Evolutionary conservation across 2,329 filamentous ascomycete genomes (phyloP), one percentile per base, ranked within the genome.

Genomic region (Colletotrichum spaethianum): DNA sequence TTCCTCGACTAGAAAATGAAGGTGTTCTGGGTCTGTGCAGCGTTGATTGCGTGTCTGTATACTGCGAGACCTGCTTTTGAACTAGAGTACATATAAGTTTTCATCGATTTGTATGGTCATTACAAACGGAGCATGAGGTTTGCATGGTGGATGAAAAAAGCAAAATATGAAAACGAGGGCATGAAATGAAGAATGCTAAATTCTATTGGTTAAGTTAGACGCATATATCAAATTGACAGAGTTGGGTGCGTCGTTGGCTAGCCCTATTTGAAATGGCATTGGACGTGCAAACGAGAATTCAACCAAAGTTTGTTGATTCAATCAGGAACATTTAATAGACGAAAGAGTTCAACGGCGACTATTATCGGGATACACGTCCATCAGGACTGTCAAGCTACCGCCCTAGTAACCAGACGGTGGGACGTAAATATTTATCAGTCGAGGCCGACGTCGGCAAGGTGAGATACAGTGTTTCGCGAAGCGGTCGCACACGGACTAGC

Each of bases 1-100:
- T 98, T 98, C 83, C 87, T 98, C 78, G 95, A 98, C 74, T 94
- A 79, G 74, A 59, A 23, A 26, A 52, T 18, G 46, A 33, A 53
- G 33, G 23, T 9, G 7, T 52, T 18, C 50, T 52, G 44, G 52
- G 9, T 8, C 46, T 36, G 38, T 53, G 55, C 7, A 26, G 31
- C 44, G 26, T 23, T n/a, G 18, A 16, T 53, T n/a, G 12, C 46
- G 23, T 36, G 28, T 11, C 18, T 61, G 48, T 46, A 64, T 61
- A 40, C 40, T 63, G 46, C 31, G 64, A 72, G 57, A 63, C 31
- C 38, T 63, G 4, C 16, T 44, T 72, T 33, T 70, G 38, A 59
- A 60, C 53, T 44, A 53, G 50, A 67, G 46, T 55, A 55, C 40
- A 33, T 44, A 53, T 63, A 53, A 23, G 26, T 36, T 57, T 46